phyloP scores from a whole-genome alignment of 225 moss, liverwort and hornwort species.

The Neckera pumila region DNA sequence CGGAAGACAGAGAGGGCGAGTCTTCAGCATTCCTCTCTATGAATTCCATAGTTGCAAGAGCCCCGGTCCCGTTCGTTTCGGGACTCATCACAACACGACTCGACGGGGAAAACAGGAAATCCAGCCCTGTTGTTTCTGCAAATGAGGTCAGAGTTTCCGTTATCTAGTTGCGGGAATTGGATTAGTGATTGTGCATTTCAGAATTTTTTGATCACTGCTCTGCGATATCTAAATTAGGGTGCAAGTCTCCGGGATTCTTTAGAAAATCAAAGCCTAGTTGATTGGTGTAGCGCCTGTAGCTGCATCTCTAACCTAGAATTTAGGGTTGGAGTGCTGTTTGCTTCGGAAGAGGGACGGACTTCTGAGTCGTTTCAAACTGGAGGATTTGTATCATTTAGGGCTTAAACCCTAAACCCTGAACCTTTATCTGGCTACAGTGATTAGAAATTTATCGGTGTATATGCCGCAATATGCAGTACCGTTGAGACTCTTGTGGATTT shows the following conservation, averaged over 20 bases:
- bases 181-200: neutral
- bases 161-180: neutral
- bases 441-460: neutral
- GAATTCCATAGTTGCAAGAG: neutral
- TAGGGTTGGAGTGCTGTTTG: neutral
- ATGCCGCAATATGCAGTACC: neutral
- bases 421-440: neutral
- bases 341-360: neutral
- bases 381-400: neutral
- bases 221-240: neutral
- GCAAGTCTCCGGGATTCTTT: neutral
- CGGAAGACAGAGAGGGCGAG: neutral
- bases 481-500: neutral
- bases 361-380: neutral
- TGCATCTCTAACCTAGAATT: neutral
- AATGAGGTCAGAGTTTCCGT: neutral
- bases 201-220: neutral
- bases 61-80: neutral
- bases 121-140: neutral
- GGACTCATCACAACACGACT: neutral
- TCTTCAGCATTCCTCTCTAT: neutral
- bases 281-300: neutral
- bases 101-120: neutral
- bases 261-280: neutral
- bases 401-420: neutral